These are phyloP conservation scores for Halophytophthora batemanensis DNA, from an alignment of 352 stramenopile species.

Conservation along the genomic window DNA sequence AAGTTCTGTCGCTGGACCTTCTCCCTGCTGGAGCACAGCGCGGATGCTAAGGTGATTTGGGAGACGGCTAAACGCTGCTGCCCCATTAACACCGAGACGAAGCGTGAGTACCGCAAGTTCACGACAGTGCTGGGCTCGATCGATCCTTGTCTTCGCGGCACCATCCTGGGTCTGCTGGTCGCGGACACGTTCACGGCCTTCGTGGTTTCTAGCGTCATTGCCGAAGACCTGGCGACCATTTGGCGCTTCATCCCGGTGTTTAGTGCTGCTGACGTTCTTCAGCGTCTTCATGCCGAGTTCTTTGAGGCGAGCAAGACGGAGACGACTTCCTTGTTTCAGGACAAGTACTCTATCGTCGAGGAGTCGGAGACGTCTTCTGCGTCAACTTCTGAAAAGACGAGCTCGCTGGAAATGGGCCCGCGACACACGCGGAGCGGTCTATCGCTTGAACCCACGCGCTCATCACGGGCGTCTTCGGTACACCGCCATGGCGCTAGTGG, in stretches of 20 bases:
- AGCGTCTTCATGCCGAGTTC: conserved; percentile 75
- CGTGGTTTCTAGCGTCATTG: conserved; percentile 80
- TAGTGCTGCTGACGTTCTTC: conserved; percentile 70
- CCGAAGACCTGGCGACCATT: conserved; percentile 57
- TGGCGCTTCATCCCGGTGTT: conserved; percentile 82
- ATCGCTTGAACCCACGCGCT: conserved; percentile 8
- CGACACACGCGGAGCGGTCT: background rate
- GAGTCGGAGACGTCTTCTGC: conserved; percentile 9
- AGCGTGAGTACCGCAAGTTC: conserved; percentile 86
- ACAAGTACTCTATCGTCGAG: conserved; percentile 50
- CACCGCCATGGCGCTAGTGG: background rate
- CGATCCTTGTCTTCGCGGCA: conserved; percentile 77
- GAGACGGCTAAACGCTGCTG: conserved; percentile 84
- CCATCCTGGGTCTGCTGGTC: conserved; percentile 78
- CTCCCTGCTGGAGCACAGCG: conserved; percentile 78
- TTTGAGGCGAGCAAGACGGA: conserved; percentile 60
- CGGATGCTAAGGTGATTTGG: conserved; percentile 86
- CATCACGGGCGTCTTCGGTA: conserved; percentile 2
- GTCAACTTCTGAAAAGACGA: conserved; percentile 3
- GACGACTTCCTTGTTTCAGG: conserved; percentile 62
- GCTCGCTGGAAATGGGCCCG: conserved; percentile 27
- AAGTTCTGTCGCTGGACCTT: conserved; percentile 90
- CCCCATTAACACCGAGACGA: conserved; percentile 82
- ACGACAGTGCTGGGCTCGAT: conserved; percentile 85
- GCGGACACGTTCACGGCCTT: conserved; percentile 88